Evolutionary conservation across 2,329 filamentous ascomycete genomes (phyloP).

Genomic region (Verticillium tricorpus): DNA sequence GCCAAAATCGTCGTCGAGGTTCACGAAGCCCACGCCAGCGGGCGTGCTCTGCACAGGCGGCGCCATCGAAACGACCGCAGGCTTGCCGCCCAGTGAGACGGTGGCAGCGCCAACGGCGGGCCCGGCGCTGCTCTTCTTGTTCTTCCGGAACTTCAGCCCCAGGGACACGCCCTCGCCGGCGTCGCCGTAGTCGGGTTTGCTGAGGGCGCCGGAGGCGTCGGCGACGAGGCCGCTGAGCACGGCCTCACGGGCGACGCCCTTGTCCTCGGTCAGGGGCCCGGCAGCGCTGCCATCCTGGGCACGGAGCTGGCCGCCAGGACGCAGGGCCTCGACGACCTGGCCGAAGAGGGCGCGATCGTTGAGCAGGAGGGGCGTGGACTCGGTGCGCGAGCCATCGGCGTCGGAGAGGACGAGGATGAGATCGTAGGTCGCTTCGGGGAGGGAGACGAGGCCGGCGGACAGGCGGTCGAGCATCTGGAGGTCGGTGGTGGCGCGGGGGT

Average conservation of each 20-base stretch:
- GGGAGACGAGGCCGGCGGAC: conserved; percentile 70
- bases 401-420: conserved; percentile 79
- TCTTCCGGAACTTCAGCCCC: conserved; percentile 46
- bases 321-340: conserved; percentile 66
- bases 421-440: conserved; percentile 77
- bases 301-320: conserved; percentile 61
- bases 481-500: conserved; percentile 75
- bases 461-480: conserved; percentile 98
- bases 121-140: conserved; percentile 43
- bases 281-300: conserved; percentile 66
- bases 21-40: conserved; percentile 62
- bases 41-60: conserved; percentile 34
- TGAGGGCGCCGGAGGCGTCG: conserved; percentile 25
- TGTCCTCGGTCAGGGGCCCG: conserved; percentile 39
- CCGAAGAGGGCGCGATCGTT: conserved; percentile 65
- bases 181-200: conserved; percentile 21
- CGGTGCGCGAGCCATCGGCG: conserved; percentile 59
- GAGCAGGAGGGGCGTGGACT: conserved; percentile 63
- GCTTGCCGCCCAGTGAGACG: conserved; percentile 32
- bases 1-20: conserved; percentile 54
- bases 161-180: conserved; percentile 22
- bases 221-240: conserved; percentile 76
- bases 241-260: conserved; percentile 65
- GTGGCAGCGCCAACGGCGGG: conserved; percentile 16
- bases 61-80: conserved; percentile 23